Evolutionary conservation across 805 yeast species (phyloP), one percentile per base, ranked within the genome.

Genomic region (Sporopachydermia quercuum): DNA sequence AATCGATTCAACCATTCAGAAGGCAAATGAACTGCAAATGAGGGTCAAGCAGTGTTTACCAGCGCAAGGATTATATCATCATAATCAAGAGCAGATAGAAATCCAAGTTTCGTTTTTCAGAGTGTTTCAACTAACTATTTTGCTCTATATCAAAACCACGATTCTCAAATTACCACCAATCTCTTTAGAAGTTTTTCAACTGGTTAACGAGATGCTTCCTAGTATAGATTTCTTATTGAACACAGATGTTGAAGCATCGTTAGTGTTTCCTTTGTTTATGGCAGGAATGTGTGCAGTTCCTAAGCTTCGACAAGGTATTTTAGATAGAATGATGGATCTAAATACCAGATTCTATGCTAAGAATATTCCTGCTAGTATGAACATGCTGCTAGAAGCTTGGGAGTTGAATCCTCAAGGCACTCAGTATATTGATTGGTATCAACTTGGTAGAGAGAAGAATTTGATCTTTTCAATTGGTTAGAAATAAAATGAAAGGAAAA

Each of bases 231-330:
- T 23, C 30, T n/a, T 23, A 23, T n/a, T 23, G 30, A 23, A 23
- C 8, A 23, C 30, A 8, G 30, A 23, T 8, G 30, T 23, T 8
- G 30, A 23, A 23, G 30, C 30, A 8, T 23, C 30, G 30, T n/a
- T 23, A 23, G 30, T 23, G 30, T 23, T 23, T n/a, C 30, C 30
- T 23, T n/a, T 23, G 30, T 23, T 23, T 23, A 23, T 23, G 30
- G n/a, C n/a, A n/a, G 30, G 30, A n/a, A 23, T 23, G 13, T 23
- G 30, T 23, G 30, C 30, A 8, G n/a, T 23, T 8, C 30, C 30
- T 8, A 23, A 23, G 30, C 8, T 23, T 8, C 8, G 30, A 23
- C 30, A n/a, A n/a, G 30, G 30, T 23, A n/a, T 23, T 23, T 23
- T 23, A n/a, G n/a, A n/a, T 8, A 23, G 30, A n/a, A 23, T 23